Conservation (phyloP, 306 rosid species). For the Prunus armeniaca region DNA sequence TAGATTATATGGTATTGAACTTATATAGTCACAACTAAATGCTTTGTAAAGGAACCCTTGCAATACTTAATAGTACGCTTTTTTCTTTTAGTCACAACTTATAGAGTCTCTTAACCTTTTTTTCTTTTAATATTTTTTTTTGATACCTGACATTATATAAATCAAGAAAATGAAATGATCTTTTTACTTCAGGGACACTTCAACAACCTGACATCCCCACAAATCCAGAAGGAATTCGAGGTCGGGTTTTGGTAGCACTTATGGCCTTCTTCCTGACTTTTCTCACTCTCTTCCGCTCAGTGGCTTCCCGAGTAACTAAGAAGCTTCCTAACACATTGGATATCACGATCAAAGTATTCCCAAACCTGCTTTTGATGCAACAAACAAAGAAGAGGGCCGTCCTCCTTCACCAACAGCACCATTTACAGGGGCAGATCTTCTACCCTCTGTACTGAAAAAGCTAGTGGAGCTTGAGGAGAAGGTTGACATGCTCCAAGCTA, state of each 20-base stretch:
- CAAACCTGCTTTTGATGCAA: constrained; percentile 27
- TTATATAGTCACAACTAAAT: not conserved
- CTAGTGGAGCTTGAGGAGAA: constrained; percentile 87
- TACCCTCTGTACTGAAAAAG: constrained; percentile 62
- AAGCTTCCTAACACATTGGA: constrained; percentile 41
- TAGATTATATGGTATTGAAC: not conserved
- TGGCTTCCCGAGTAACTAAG: constrained; percentile 43
- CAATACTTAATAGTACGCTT: not conserved
- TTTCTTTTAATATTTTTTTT: not conserved
- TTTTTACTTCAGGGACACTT: constrained; percentile 53
- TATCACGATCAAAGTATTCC: constrained; percentile 31
- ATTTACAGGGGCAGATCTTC: constrained; percentile 40
- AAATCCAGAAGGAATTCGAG: constrained; percentile 44
- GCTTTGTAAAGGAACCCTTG: not conserved
- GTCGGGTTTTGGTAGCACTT: constrained; percentile 52
- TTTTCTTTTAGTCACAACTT: no score
- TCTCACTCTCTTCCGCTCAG: constrained; percentile 42
- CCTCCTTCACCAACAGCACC: constrained; percentile 45
- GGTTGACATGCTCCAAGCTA: constrained; percentile 71
- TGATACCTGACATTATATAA: not conserved
- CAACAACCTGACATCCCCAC: constrained; percentile 35
- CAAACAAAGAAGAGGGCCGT: constrained; percentile 34
- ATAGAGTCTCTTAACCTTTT: no score
- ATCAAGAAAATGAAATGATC: not conserved
- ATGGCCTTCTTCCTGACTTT: constrained; percentile 64